phyloP scores from a whole-genome alignment of 2,329 filamentous ascomycete species.

The Didymella arachidicola region DNA sequence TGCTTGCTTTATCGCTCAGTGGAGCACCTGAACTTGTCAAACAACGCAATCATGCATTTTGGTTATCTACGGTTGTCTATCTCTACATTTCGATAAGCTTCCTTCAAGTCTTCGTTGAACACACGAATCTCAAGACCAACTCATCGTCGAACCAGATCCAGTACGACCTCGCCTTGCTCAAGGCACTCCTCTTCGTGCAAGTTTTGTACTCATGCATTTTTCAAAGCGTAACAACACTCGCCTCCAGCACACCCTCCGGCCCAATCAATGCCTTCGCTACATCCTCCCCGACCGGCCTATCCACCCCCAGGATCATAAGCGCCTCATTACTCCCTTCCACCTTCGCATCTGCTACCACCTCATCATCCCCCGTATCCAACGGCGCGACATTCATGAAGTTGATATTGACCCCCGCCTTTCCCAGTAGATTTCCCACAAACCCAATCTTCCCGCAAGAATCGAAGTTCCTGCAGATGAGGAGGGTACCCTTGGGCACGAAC shows the following conservation, averaged over 20 bases:
- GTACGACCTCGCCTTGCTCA: no score
- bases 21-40: no score
- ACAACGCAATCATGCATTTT: no score
- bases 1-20: no score
- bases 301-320: constrained; percentile 81
- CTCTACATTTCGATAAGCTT: no score
- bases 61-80: no score
- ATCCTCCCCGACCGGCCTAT: constrained; percentile 67
- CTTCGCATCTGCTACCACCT: constrained; percentile 27
- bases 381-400: constrained; percentile 78
- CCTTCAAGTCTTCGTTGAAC: no score
- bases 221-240: constrained; percentile 58
- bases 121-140: no score
- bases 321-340: constrained; percentile 66
- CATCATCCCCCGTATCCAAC: constrained; percentile 53
- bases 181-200: no score
- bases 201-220: not conserved
- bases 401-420: constrained; percentile 77
- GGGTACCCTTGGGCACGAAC: constrained; percentile 75
- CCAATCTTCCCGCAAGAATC: constrained; percentile 85
- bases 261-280: constrained; percentile 60
- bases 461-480: constrained; percentile 83
- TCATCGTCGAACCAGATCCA: no score
- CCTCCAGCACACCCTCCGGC: constrained; percentile 61
- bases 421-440: constrained; percentile 74